Percentiles rank a stretch among this genome's conserved stretches.
Conservation (phyloP, 352 stramenopile genomes). For the Phytophthora rubi region DNA sequence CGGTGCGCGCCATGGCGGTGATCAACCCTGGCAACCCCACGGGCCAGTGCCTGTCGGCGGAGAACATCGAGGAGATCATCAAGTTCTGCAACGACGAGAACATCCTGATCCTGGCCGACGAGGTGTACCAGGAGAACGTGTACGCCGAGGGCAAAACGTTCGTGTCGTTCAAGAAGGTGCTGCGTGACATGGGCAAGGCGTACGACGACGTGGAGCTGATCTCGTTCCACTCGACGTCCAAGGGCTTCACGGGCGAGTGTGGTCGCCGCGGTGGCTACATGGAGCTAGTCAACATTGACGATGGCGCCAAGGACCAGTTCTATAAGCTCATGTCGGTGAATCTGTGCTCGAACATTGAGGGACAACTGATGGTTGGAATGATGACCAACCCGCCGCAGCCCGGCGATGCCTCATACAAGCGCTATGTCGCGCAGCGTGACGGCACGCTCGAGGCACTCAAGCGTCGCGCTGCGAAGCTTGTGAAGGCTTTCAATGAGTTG, state of each 20-base stretch:
- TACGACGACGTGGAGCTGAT: constrained; percentile 95
- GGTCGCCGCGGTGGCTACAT: constrained; percentile 97
- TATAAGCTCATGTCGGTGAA: constrained; percentile 99
- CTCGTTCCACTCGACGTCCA: constrained; percentile 98
- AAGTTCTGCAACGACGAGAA: constrained; percentile 95
- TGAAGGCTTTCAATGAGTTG: constrained; percentile 94
- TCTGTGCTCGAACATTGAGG: constrained; percentile 97
- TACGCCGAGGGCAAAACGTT: constrained; percentile 95
- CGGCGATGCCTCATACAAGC: constrained; percentile 90
- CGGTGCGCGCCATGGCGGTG: constrained; percentile 95
- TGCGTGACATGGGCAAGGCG: constrained; percentile 87
- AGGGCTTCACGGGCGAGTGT: constrained; percentile 99
- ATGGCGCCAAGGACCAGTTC: constrained; percentile 94
- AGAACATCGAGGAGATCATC: constrained; percentile 96
- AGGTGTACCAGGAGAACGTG: constrained; percentile 99
- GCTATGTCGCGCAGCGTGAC: constrained; percentile 92
- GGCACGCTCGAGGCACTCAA: constrained; percentile 95
- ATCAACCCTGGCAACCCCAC: constrained; percentile 99
- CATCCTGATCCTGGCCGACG: constrained; percentile 97
- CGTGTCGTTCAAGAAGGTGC: constrained; percentile 95
- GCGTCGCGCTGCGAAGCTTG: constrained; percentile 93
- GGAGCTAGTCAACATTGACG: constrained; percentile 95
- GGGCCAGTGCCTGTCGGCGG: constrained; percentile 83
- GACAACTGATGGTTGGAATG: constrained; percentile 97
- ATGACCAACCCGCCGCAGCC: constrained; percentile 97